A percentile compares a stretch with the other conserved stretches of the same genome.
Evolutionary conservation across 2,329 filamentous ascomycete species (phyloP).

Genomic region (Tolypocladium album): DNA sequence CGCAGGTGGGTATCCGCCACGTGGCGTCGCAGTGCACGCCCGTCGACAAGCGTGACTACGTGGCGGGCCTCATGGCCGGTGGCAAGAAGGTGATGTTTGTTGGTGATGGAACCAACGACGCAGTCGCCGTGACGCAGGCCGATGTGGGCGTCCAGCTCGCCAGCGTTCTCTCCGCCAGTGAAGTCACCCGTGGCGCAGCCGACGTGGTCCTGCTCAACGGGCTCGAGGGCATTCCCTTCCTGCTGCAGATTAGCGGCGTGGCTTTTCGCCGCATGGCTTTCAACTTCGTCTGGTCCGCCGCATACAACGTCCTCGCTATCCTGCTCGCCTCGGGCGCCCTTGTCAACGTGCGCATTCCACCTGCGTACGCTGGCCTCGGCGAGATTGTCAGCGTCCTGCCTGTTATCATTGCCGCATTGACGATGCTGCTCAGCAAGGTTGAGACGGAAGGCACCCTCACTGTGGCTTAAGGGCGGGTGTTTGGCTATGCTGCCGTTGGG

Average conservation of each 20-base stretch:
- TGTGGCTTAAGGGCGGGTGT: not conserved
- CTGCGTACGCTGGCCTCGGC: conserved; percentile 45
- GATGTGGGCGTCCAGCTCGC: conserved; percentile 50
- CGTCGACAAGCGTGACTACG: conserved; percentile 41
- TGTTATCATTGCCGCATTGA: conserved; percentile 33
- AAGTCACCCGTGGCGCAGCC: conserved; percentile 43
- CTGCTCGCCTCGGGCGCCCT: conserved; percentile 49
- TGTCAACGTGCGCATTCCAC: conserved; percentile 38
- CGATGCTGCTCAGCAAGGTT: conserved; percentile 15
- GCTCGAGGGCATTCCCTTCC: conserved; percentile 36
- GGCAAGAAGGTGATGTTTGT: conserved; percentile 40
- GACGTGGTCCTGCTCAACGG: conserved; percentile 46
- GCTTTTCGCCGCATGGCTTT: conserved; percentile 35
- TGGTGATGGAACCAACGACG: conserved; percentile 56
- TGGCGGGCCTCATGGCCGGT: conserved; percentile 25
- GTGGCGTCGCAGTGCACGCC: conserved; percentile 36
- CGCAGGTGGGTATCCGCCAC: conserved; percentile 27
- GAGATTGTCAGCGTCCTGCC: conserved; percentile 56
- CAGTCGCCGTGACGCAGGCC: conserved; percentile 48
- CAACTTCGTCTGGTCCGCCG: conserved; percentile 51
- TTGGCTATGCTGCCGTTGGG: not conserved
- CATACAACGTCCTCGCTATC: conserved; percentile 54
- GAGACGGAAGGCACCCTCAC: conserved; percentile 1
- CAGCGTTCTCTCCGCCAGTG: conserved; percentile 29
- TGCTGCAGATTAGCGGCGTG: conserved; percentile 35